Evolutionary conservation across 1,284 basidiomycete species (phyloP).

Genomic region (Malassezia arunalokei): DNA sequence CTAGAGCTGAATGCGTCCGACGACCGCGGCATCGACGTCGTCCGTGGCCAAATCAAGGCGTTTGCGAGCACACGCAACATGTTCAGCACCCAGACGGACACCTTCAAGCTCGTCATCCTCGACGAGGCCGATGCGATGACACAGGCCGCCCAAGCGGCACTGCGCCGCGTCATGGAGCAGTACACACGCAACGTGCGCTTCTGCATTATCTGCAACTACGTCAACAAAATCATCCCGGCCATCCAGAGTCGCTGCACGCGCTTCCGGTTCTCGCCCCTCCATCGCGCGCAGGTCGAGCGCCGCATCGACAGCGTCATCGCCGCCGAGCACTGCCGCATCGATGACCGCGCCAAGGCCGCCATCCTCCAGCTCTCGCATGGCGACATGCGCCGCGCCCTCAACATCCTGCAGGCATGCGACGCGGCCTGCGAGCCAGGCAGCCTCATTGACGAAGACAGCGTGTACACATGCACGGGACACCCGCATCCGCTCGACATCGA

Average conservation of each 20-base stretch:
- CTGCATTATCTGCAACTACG: conserved; percentile 99
- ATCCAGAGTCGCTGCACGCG: conserved; percentile 97
- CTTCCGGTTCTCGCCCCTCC: conserved; percentile 86
- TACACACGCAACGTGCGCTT: conserved; percentile 98
- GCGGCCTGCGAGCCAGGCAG: conserved; percentile 65
- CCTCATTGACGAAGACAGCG: conserved; percentile 67
- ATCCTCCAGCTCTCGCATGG: conserved; percentile 83
- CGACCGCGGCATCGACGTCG: conserved; percentile 94
- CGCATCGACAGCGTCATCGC: conserved; percentile 68
- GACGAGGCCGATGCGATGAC: conserved; percentile 99
- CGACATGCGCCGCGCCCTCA: conserved; percentile 93
- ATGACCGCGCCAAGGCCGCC: conserved; percentile 72
- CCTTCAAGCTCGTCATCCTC: conserved; percentile 89
- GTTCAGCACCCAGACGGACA: conserved; percentile 42
- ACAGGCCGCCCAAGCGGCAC: conserved; percentile 84
- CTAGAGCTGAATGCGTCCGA: conserved; percentile 97
- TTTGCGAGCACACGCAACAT: conserved; percentile 92
- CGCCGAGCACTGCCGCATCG: conserved; percentile 76
- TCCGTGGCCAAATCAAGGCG: conserved; percentile 95
- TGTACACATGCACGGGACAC: conserved; percentile 92
- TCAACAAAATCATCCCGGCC: conserved; percentile 97
- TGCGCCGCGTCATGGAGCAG: conserved; percentile 87
- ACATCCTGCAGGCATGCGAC: conserved; percentile 92
- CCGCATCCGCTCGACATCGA: conserved; percentile 91
- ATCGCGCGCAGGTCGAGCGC: conserved; percentile 71